Percentiles rank a stretch among this genome's conserved stretches.
These are phyloP conservation scores for Leucosporidium scottii DNA, from an alignment of 768 basidiomycete genomes.

Conservation along the genomic window DNA sequence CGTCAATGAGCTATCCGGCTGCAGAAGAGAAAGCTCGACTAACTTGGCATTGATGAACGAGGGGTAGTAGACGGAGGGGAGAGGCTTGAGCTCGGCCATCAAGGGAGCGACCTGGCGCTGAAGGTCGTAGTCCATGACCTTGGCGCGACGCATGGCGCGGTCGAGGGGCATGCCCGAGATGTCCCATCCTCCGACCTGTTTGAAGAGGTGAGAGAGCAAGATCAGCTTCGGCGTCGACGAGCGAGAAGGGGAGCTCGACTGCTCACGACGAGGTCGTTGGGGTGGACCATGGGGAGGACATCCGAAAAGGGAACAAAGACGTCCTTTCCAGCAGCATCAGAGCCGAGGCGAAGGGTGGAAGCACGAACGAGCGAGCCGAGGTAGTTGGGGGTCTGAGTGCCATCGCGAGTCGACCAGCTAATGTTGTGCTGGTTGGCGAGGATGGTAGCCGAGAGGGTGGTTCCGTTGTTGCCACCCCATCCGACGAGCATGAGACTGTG, in stretches of 20 bases:
- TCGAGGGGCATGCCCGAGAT: conserved; percentile 80
- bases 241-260: conserved; percentile 39
- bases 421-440: conserved; percentile 94
- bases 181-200: conserved; percentile 82
- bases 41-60: conserved; percentile 11
- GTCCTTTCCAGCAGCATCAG: conserved; percentile 75
- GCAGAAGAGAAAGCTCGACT: neutral
- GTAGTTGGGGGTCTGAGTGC: conserved; percentile 91
- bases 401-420: conserved; percentile 86
- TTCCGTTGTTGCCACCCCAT: conserved; percentile 93
- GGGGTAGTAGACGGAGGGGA: conserved; percentile 76
- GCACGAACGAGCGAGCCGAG: conserved; percentile 94
- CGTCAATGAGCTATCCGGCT: conserved; percentile 51
- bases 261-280: conserved; percentile 74
- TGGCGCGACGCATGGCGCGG: conserved; percentile 83
- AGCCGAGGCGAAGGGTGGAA: conserved; percentile 85
- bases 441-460: conserved; percentile 86
- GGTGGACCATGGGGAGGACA: conserved; percentile 94
- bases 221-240: neutral
- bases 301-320: conserved; percentile 86
- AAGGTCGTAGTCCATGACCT: conserved; percentile 91
- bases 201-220: neutral
- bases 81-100: conserved; percentile 71
- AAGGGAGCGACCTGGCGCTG: conserved; percentile 87
- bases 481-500: conserved; percentile 91